Evolutionary conservation across 1,139 yeast species (phyloP), one percentile per base, ranked within the genome.

Genomic region (Yamadazyma blattariae): DNA sequence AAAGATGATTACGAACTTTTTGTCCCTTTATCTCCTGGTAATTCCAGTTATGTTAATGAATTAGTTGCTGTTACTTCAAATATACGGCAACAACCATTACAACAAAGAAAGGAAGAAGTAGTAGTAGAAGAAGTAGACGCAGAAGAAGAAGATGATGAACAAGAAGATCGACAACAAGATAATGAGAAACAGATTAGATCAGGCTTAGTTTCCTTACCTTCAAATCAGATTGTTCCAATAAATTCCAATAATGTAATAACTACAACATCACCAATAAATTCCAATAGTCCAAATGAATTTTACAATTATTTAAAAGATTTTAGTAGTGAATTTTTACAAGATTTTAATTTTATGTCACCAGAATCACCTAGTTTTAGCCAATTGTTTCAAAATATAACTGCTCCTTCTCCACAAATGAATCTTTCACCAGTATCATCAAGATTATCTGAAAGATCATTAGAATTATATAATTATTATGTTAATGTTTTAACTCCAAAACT

Each of bases 401-500:
- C 13, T 13, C 63, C 63, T 4, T 35, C 48, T 10, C 56, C 60
- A 8, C 37, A 38, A 17, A 38, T 40, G 4, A 32, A 45, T 5
- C 52, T 52, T 8, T 33, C 50, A 4, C 35, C 40, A n/a, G 35
- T 51, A 28, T 34, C 56, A 16, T 26, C 42, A 3, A 44, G 53
- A 16, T 42, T 50, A 14, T 45, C 50, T 18, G 45, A 47, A 20
- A 39, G 50, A 5, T 28, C 46, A 5, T 33, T 28, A 27, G 55
- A 65, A 41, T 59, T 84, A 15, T 84, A 79, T 52, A 78, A 78
- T 37, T 84, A 84, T 51, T 86, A 82, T 54, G 72, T 79, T 30
- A 77, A 79, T 40, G 72, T 71, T 22, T 63, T 84, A 34, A 75
- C 85, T 5, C 63, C 64, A 12, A 66, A 77, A 35, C 74, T 83